Base-by-base conservation (phyloP, 352 stramenopile genomes). In the Aphanomyces cochlioides region DNA sequence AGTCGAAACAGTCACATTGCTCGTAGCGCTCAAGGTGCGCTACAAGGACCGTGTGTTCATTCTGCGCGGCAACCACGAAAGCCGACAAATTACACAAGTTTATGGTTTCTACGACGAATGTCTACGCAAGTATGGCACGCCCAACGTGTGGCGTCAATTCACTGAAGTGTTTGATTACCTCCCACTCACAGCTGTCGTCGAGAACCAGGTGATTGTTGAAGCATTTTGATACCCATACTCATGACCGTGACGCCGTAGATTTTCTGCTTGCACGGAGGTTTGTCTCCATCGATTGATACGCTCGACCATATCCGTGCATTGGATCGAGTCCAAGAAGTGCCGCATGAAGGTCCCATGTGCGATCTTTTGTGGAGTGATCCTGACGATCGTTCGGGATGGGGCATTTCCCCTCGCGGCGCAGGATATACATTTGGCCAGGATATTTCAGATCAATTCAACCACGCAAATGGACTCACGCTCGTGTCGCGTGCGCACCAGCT, bases 51-150 rank as follows among this genome's bases (percentile, higher is more conserved):
- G 94, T 45, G 78, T 98, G 7, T 91, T 86, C 64, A 92, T 97
- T 67, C 69, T 97, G 61, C 82, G 91, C 17, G 91, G 91, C 12
- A 97, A 97, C 82, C 97, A 99, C 79, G 97, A 99, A 82, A 96
- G 81, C 79, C 85, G 95, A 47, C 95, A 99, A 83, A 99, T 99
- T 78, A 97, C 88, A 50, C 90, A 96, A 74, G 96, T 89, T 34
- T 98, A 99, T 75, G 97, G 97, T 38, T 99, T 99, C 82, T 99
- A 99, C 78, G 96, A 99, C 76, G 97, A 99, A 87, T 99, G 96
- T 76, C 78, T 99, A 45, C 82, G 95, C 72, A 99, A 99, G 84
- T 99, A 99, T 79, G 98, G 97, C 65, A 98, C 68, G 36, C 77
- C 66, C 8, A 87, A 85, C 72, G 79, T 87, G 41, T 87, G 80